Evolutionary conservation across 2,329 filamentous ascomycete genomes (phyloP).

Genomic region (Alternaria conjuncta): DNA sequence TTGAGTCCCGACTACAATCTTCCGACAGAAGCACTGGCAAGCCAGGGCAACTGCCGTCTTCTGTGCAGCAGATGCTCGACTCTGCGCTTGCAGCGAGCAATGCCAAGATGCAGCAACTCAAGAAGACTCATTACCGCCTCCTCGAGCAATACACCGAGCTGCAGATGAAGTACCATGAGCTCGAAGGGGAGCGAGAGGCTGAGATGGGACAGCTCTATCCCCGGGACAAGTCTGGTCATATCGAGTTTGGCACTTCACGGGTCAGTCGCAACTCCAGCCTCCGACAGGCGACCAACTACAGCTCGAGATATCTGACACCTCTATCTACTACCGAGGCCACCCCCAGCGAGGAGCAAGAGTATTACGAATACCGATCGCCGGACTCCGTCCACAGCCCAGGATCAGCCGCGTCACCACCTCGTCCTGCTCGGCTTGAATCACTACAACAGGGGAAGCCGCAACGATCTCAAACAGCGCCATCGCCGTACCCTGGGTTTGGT

Average conservation of each 20-base stretch:
- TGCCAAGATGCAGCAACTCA: conserved; percentile 56
- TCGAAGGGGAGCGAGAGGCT: conserved; percentile 45
- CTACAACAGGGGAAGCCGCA: conserved; percentile 28
- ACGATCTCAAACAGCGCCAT: conserved; percentile 25
- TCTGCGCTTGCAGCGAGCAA: conserved; percentile 56
- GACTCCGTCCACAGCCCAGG: conserved; percentile 30
- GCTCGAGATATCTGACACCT: conserved; percentile 32
- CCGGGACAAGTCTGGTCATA: conserved; percentile 25
- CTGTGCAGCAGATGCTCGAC: conserved; percentile 57
- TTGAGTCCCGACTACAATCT: conserved; percentile 48
- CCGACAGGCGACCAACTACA: conserved; percentile 27
- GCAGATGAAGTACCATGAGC: conserved; percentile 53
- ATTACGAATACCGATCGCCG: conserved; percentile 42
- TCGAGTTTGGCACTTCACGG: conserved; percentile 24
- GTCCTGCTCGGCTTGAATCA: conserved; percentile 39
- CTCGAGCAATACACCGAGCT: conserved; percentile 59
- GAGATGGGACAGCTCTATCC: conserved; percentile 30
- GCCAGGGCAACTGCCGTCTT: conserved; percentile 46
- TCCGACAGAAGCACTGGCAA: conserved; percentile 30
- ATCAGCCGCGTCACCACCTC: conserved; percentile 25
- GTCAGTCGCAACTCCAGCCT: conserved; percentile 38
- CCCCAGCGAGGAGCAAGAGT: conserved; percentile 36
- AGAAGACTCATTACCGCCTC: conserved; percentile 60
- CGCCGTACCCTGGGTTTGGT: conserved; percentile 32
- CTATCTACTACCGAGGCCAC: conserved; percentile 26